Evolutionary conservation across 169 alveolate species (phyloP), one percentile per base, ranked within the genome.

Genomic region (Plasmodium adleri): DNA sequence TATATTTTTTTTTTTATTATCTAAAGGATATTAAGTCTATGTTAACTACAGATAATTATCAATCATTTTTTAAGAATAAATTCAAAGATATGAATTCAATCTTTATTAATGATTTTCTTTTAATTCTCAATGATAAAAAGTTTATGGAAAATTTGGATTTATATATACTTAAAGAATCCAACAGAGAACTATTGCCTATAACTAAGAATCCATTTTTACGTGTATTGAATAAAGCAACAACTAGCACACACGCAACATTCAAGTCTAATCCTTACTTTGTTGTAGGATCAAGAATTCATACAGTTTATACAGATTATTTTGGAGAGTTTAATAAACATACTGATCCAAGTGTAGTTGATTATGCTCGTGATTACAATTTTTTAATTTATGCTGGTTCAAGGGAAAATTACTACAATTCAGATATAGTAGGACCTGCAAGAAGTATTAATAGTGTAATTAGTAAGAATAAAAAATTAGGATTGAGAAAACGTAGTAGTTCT

Each of bases 401-500:
- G 45, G 45, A 32, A 32, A n/a, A 28, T 59, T 80, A 80, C 62
- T 80, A 80, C 72, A 80, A 56, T 80, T 54, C 90, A 52, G 80
- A 80, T 80, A 9, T 80, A 67, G 70, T 56, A 1, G 20, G 9
- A 2, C 80, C 80, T 15, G 80, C 45, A 24, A 54, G 45, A 67
- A 54, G 73, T 15, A 43, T 64, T 54, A 56, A 43, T 26, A 9
- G 3, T 3, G 64, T 52, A 52, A 54, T 80, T 80, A 49, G 49
- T 6, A 59, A 28, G 2, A 67, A 32, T 24, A 67, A 52, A 67
- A 52, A 45, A 17, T 43, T 80, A 67, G 78, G 90, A 6, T 52
- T 80, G 6, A 80, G 20, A 26, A 80, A 56, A 67, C 90, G 90
- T 80, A 80, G 90, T 80, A 28, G 39, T 10, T 32, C 70, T 45